Evolutionary conservation across 1,284 basidiomycete species (phyloP).

Genomic region (Melanopsichium pennsylvanicum): DNA sequence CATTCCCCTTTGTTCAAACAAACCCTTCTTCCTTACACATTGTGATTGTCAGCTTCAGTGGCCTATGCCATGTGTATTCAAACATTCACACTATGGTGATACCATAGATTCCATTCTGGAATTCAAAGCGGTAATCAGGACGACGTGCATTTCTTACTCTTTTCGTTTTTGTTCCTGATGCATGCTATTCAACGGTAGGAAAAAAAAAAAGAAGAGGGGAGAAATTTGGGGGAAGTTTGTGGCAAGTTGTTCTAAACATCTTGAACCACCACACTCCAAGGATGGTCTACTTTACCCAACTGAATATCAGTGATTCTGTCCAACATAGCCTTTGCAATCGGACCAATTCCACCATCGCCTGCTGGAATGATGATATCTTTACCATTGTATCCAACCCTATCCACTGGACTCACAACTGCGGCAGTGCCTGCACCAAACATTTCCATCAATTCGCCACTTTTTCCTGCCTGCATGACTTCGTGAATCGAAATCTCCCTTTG

Average conservation of each 20-base stretch:
- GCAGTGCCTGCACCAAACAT: slow-evolving; percentile 87
- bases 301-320: slow-evolving; percentile 88
- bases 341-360: slow-evolving; percentile 84
- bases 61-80: too few relatives aligned
- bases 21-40: too few relatives aligned
- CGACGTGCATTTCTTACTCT: too few relatives aligned
- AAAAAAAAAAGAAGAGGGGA: too few relatives aligned
- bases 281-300: slow-evolving; percentile 80
- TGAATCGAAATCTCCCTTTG: slow-evolving; percentile 89
- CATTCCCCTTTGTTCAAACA: too few relatives aligned
- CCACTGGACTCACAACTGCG: slow-evolving; percentile 71
- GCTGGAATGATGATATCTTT: slow-evolving; percentile 84
- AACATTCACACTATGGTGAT: too few relatives aligned
- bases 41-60: too few relatives aligned
- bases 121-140: too few relatives aligned
- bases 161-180: too few relatives aligned
- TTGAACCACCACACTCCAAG: slow-evolving; percentile 73
- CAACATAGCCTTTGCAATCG: slow-evolving; percentile 81
- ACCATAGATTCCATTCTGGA: too few relatives aligned
- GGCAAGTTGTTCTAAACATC: slow-evolving; percentile 27
- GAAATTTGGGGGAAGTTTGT: too few relatives aligned
- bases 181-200: too few relatives aligned
- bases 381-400: slow-evolving; percentile 81
- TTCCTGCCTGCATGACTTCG: slow-evolving; percentile 80
- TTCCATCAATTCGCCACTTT: slow-evolving; percentile 80